Base-by-base conservation (phyloP, 2,329 filamentous ascomycete species). In the Pseudonectria buxi region DNA sequence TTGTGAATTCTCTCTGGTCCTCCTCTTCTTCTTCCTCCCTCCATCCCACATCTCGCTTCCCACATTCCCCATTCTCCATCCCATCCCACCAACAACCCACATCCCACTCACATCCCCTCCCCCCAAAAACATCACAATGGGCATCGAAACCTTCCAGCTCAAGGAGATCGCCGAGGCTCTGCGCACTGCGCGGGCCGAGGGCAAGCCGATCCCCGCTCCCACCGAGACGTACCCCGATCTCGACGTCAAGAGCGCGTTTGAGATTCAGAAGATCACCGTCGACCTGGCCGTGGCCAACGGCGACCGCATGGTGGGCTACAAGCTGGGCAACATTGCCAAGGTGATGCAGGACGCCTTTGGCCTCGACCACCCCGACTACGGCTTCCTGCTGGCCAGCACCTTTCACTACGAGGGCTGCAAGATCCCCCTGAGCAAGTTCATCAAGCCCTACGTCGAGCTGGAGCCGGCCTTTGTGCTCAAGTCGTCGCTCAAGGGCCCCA, bases 251-350 rank as follows among this genome's bases (percentile, higher is more conserved):
- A 40, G 36, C 12, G 50, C 49, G 22, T 48, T 54, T 14, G 41
- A 51, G 26, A 37, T 54, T 12, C 39, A 46, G 28, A 41, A 30
- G n/a, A 44, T 51, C 30, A 51, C 42, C 0, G 45, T 50, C 14
- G 37, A 46, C 11, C 42, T 39, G 10, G 49, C 43, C 3, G 32
- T 49, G n/a, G 40, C 46, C 13, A 27, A 45, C 27, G 50, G 50
- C 3, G 51, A 50, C 28, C 44, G 53, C 6, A 34, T 46, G 15
- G 49, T 53, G 10, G 50, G 46, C n/a, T 53, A 52, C 37, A 52
- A 54, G 37, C 46, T 54, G n/a, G 47, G 51, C 28, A 54, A 55
- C 35, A 53, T 55, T 32, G 51, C 48, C n/a, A 54, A 54, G 35
- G 53, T 54, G 18, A 55, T 54, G 50, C 51, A 54, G 31, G 49